These are phyloP conservation scores for Cordia subcordata DNA, from an alignment of 257 asterid species.

Conservation along the genomic window DNA sequence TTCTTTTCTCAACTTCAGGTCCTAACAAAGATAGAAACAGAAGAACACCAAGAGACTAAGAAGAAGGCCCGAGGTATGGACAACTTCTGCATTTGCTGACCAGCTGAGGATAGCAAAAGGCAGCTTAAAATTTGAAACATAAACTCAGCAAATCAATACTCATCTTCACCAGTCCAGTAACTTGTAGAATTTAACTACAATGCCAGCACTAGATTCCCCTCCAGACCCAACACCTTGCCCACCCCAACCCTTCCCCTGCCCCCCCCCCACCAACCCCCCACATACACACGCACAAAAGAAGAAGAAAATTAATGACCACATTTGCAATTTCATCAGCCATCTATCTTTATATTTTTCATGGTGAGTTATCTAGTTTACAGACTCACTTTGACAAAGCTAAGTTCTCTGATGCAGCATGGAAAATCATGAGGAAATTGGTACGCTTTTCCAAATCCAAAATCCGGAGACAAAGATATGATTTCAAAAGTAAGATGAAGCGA, in stretches of 20 bases:
- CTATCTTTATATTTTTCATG: neutral
- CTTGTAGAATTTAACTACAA: too few relatives aligned
- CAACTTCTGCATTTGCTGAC: neutral
- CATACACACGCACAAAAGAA: too few relatives aligned
- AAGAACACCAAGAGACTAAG: conserved; percentile 36
- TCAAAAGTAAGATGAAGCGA: conserved; percentile 49
- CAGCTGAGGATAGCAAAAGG: neutral
- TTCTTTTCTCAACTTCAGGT: conserved; percentile 37
- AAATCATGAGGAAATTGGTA: conserved; percentile 45
- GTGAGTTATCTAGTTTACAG: neutral
- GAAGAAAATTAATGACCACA: neutral
- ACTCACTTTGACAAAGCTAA: neutral
- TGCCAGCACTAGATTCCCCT: too few relatives aligned
- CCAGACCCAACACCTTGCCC: too few relatives aligned
- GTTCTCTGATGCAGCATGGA: conserved; percentile 42
- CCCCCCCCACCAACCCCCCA: too few relatives aligned
- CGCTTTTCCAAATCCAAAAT: conserved; percentile 48
- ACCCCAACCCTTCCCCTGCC: too few relatives aligned
- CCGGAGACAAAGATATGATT: conserved; percentile 28
- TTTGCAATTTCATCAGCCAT: neutral
- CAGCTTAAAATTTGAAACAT: too few relatives aligned
- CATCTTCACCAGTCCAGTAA: too few relatives aligned
- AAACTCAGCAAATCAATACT: too few relatives aligned
- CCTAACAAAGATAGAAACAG: conserved; percentile 28
- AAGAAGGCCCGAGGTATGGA: conserved; percentile 35